Evolutionary conservation across 176 grass and related monocot genomes (phyloP).

Genomic region (Lolium multiflorum): DNA sequence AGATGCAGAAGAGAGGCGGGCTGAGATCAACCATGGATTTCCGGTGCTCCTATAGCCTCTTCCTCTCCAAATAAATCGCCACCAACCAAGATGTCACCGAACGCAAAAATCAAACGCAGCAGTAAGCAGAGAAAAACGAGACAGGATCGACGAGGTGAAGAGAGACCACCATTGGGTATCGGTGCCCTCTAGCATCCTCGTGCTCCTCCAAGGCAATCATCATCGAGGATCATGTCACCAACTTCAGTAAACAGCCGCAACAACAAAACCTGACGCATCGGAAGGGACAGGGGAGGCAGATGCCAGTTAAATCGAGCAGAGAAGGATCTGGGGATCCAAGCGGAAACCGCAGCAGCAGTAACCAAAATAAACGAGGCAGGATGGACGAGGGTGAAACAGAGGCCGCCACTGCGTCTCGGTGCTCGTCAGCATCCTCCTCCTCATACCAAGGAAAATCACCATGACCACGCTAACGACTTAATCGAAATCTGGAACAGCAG

Average conservation of each 20-base stretch:
- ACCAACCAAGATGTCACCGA: not conserved
- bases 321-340: too few species aligned
- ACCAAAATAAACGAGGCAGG: not conserved
- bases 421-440: not conserved
- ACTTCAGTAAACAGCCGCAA: too few species aligned
- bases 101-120: not conserved
- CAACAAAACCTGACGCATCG: too few species aligned
- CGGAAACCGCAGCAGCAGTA: not conserved
- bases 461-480: too few species aligned
- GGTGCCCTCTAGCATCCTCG: not conserved
- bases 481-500: too few species aligned
- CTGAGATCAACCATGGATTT: slow-evolving; percentile 5
- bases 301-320: too few species aligned
- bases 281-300: too few species aligned
- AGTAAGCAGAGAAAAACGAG: not conserved
- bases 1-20: not conserved
- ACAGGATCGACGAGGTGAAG: slow-evolving; percentile 7
- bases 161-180: not conserved
- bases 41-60: not conserved
- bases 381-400: slow-evolving; percentile 4
- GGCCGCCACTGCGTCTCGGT: not conserved
- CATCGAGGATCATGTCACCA: too few species aligned
- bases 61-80: not conserved
- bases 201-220: too few species aligned
- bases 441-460: not conserved